Evolutionary conservation across 768 basidiomycete species (phyloP).

Genomic region (Naematelia encephala): DNA sequence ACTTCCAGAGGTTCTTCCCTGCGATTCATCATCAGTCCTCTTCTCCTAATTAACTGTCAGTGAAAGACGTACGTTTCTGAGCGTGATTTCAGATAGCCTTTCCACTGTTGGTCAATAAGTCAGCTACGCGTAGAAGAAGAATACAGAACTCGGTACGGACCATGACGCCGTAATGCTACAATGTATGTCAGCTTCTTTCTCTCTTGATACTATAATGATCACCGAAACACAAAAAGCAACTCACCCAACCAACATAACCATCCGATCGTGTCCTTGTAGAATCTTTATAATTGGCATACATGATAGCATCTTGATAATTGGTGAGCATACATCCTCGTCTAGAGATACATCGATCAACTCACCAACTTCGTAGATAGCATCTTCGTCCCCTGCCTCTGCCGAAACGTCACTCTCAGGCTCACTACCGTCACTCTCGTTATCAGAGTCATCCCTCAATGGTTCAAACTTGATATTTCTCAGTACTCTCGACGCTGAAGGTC

Average conservation of each 20-base stretch:
- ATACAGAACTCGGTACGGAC: conserved; percentile 15
- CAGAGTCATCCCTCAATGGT: neutral
- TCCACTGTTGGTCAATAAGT: conserved; percentile 23
- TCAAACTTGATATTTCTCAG: neutral
- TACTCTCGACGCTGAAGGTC: neutral
- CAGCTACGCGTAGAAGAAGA: neutral
- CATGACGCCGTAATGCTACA: conserved; percentile 35
- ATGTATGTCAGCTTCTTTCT: conserved; percentile 13
- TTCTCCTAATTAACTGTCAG: too few species aligned
- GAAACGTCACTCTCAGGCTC: conserved; percentile 14
- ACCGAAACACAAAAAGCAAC: too few species aligned
- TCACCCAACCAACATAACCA: conserved; percentile 28
- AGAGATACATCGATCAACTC: conserved; percentile 5
- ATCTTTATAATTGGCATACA: conserved; percentile 26
- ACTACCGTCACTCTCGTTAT: neutral
- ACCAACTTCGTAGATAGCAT: conserved; percentile 21
- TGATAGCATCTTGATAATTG: conserved; percentile 28
- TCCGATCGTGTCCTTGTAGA: conserved; percentile 10
- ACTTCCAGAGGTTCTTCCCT: conserved; percentile 6
- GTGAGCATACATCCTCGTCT: neutral
- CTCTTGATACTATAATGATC: too few species aligned
- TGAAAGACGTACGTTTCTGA: conserved; percentile 29
- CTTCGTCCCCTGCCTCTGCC: conserved; percentile 8
- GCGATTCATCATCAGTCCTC: conserved; percentile 1
- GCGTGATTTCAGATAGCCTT: conserved; percentile 27